Percentiles rank a stretch among this genome's conserved stretches.
phyloP scores from a whole-genome alignment of 163 green algal species.

The Chlorella variabilis region DNA sequence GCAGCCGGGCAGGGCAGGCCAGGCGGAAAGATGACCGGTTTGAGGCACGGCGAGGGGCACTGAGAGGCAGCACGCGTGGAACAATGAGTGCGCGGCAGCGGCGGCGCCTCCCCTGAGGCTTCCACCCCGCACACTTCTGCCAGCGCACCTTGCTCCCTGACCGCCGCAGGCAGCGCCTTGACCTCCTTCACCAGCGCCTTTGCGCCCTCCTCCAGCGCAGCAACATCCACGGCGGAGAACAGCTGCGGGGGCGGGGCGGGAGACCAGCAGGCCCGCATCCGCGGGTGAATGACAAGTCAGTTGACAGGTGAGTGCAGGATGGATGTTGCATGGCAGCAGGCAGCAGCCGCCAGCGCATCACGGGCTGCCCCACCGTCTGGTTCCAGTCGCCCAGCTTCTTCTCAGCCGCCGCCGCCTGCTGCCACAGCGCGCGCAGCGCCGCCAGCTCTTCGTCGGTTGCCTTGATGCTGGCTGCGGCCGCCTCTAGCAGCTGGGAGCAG shows the following conservation, averaged over 20 bases:
- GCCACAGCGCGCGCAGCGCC: not conserved
- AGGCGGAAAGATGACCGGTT: not conserved
- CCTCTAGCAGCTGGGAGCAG: constrained; percentile 60
- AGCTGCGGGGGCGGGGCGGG: not conserved
- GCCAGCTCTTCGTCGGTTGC: constrained; percentile 6
- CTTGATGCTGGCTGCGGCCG: not conserved
- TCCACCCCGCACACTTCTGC: not conserved
- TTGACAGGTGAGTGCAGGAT: too few species aligned
- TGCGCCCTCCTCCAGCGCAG: constrained; percentile 81
- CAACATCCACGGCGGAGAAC: constrained; percentile 13
- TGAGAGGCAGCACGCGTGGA: too few species aligned
- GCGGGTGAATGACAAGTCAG: too few species aligned
- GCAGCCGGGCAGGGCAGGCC: not conserved
- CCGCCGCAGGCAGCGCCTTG: constrained; percentile 66
- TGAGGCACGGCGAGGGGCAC: not conserved
- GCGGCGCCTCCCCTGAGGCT: too few species aligned
- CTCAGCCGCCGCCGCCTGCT: not conserved
- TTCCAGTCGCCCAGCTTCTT: constrained; percentile 5
- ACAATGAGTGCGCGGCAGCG: too few species aligned
- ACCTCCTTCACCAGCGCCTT: constrained; percentile 89
- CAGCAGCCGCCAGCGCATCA: too few species aligned
- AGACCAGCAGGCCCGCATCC: not conserved
- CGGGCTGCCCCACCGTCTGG: constrained; percentile 9
- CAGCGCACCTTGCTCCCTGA: constrained; percentile 61
- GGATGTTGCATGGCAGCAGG: too few species aligned